phyloP scores from a whole-genome alignment of 768 basidiomycete genomes.

The Mycena latifolia region DNA sequence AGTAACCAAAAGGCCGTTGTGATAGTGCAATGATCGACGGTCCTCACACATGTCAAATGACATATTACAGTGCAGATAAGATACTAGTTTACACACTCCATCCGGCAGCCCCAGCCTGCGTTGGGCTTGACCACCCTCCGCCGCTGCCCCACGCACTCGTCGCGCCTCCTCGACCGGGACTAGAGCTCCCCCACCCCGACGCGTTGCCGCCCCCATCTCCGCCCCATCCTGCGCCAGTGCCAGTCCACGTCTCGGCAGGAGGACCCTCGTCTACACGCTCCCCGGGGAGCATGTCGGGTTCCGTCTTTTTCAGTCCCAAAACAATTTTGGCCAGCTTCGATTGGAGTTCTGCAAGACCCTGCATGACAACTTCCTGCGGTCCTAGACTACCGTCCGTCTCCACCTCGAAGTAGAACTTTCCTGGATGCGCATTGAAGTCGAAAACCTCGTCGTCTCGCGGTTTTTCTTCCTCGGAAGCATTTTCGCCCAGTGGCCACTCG shows the following conservation, averaged over 20 bases:
- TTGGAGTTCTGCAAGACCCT: constrained; percentile 86
- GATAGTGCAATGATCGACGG: no score
- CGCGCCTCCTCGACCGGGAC: constrained; percentile 31
- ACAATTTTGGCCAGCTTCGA: constrained; percentile 85
- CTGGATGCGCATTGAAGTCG: constrained; percentile 89
- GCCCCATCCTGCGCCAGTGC: constrained; percentile 43
- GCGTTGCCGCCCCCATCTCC: constrained; percentile 32
- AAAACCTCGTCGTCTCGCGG: constrained; percentile 87
- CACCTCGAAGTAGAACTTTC: constrained; percentile 93
- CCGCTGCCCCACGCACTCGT: constrained; percentile 53
- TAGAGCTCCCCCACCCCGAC: constrained; percentile 36
- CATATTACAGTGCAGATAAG: constrained; percentile 2
- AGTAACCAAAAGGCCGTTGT: no score
- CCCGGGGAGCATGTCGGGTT: constrained; percentile 60
- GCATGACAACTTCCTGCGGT: constrained; percentile 89
- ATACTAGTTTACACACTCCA: constrained; percentile 65
- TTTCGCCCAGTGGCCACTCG: constrained; percentile 95
- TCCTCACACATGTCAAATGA: no score
- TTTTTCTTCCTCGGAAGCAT: constrained; percentile 86
- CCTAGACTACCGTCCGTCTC: constrained; percentile 93
- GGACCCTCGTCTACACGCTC: constrained; percentile 31
- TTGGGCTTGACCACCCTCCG: constrained; percentile 62
- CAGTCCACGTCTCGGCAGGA: constrained; percentile 42
- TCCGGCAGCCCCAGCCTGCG: constrained; percentile 62
- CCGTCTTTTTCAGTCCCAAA: constrained; percentile 76